phyloP scores from a whole-genome alignment of 2,329 filamentous ascomycete species.

The Venturia pyrina region DNA sequence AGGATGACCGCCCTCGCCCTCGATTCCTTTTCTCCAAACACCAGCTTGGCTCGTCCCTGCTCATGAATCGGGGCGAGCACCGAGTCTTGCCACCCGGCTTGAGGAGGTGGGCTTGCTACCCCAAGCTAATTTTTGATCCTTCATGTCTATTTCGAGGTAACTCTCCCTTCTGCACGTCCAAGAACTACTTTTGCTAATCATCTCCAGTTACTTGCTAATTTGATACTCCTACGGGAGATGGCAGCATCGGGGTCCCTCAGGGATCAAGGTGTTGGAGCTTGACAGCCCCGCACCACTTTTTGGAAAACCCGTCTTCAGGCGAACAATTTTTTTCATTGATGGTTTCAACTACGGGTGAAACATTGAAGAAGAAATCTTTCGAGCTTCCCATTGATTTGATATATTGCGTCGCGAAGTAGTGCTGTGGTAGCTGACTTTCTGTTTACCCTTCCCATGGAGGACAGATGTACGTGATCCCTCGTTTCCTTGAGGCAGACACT shows the following conservation, averaged over 20 bases:
- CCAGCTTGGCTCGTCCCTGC: not conserved
- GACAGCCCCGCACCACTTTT: not conserved
- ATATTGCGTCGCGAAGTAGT: not conserved
- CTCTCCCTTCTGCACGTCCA: no score
- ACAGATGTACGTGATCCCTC: not conserved
- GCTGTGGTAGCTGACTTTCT: not conserved
- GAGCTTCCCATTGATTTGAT: not conserved
- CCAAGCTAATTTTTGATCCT: not conserved
- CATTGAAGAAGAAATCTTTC: not conserved
- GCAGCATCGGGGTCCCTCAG: not conserved
- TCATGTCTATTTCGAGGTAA: not conserved
- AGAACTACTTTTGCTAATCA: no score
- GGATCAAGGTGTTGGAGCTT: no score
- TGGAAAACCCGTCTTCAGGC: not conserved
- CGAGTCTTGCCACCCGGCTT: not conserved
- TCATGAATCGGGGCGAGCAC: not conserved
- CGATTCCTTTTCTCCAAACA: not conserved
- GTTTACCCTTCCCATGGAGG: no score
- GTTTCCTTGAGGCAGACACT: not conserved
- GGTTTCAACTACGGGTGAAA: not conserved
- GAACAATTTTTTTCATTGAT: slow-evolving; percentile 3
- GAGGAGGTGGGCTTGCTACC: not conserved
- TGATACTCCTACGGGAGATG: not conserved
- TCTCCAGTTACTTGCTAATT: not conserved
- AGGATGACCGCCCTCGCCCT: not conserved